Conservation (phyloP, 306 rosid species). For the Quercus mongolica region DNA sequence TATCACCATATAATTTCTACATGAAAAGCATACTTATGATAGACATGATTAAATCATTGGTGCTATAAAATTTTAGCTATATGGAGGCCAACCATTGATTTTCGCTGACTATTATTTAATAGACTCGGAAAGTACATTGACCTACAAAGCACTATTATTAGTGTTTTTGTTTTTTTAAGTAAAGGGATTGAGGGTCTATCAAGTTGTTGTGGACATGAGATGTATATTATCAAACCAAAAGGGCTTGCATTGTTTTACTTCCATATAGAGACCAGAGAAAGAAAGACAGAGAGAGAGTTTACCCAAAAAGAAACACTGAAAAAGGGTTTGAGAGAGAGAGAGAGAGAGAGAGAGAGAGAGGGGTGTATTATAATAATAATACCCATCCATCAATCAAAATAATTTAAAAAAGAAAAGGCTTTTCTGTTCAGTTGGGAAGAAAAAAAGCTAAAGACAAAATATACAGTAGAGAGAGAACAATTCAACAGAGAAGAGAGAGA, state of each 20-base stretch:
- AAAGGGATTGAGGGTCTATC: slow-evolving; percentile 8
- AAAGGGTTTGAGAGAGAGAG: neutral
- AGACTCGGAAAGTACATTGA: too few relatives aligned
- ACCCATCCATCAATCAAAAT: slow-evolving; percentile 13
- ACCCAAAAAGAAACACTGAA: neutral
- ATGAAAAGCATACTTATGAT: slow-evolving; percentile 15
- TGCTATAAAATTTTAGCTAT: slow-evolving; percentile 9
- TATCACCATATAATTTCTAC: neutral
- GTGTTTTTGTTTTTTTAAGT: neutral
- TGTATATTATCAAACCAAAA: slow-evolving; percentile 21
- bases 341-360: slow-evolving; percentile 19
- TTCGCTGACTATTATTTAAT: neutral
- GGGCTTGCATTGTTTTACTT: slow-evolving; percentile 19
- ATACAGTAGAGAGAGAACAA: slow-evolving; percentile 27
- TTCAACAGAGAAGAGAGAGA: slow-evolving; percentile 7
- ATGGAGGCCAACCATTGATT: slow-evolving; percentile 8
- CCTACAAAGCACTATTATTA: neutral
- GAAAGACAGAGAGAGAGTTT: slow-evolving; percentile 21
- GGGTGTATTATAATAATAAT: slow-evolving; percentile 27
- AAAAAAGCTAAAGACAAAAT: slow-evolving; percentile 46
- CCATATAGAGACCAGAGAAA: slow-evolving; percentile 13
- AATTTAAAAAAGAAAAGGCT: slow-evolving; percentile 25
- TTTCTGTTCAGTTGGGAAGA: slow-evolving; percentile 37
- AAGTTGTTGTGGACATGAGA: slow-evolving; percentile 27
- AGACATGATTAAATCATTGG: slow-evolving; percentile 29